These are phyloP conservation scores for Plasmodium adleri DNA, from an alignment of 169 alveolate species.

Conservation along the genomic window DNA sequence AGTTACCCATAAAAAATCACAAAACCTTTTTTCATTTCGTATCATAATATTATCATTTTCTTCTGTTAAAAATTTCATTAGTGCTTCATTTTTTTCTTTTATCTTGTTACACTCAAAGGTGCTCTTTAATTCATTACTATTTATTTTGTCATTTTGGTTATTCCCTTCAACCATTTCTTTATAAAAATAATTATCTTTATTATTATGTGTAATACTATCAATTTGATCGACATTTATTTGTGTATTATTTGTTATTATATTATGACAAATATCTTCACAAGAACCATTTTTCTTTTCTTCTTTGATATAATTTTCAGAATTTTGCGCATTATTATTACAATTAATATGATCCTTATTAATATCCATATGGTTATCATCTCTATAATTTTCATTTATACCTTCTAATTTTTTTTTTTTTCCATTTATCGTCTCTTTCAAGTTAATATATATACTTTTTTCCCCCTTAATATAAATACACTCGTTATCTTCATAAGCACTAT, in stretches of 20 bases:
- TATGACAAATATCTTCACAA: neutral
- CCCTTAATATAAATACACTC: constrained; percentile 56
- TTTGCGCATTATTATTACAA: neutral
- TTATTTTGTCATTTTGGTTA: neutral
- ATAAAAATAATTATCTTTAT: neutral
- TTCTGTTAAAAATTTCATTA: constrained; percentile 57
- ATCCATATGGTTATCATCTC: neutral
- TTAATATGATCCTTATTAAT: neutral
- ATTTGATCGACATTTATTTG: neutral
- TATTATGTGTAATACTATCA: neutral
- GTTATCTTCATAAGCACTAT: constrained; percentile 50
- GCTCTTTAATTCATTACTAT: neutral
- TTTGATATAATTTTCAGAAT: no score
- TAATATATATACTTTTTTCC: constrained; percentile 17
- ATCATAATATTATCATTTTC: constrained; percentile 64
- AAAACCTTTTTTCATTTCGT: constrained; percentile 83
- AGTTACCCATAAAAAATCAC: constrained; percentile 81
- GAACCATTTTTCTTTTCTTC: neutral
- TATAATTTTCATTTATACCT: neutral
- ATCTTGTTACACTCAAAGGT: no score
- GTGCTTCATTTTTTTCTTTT: constrained; percentile 26
- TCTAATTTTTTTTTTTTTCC: neutral
- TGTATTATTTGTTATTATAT: neutral
- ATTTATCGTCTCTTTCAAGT: neutral
- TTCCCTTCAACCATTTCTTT: neutral